These are phyloP conservation scores for Leersia perrieri DNA, from an alignment of 176 grass and related monocot genomes.

Conservation along the genomic window DNA sequence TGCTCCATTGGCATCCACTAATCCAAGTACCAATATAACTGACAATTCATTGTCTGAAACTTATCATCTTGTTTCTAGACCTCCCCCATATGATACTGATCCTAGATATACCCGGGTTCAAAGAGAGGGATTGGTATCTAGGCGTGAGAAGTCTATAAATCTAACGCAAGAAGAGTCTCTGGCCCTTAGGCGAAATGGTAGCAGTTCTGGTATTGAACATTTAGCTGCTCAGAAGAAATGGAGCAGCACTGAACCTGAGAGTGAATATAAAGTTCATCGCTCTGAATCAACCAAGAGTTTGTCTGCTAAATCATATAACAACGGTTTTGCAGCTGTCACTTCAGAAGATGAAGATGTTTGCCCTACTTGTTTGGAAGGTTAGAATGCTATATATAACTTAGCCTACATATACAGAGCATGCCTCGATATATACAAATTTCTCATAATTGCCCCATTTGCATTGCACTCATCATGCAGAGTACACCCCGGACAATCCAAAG, in stretches of 20 bases:
- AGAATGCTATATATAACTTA: background rate
- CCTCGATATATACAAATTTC: background rate
- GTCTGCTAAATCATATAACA: conserved; percentile 56
- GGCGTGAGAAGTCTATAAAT: conserved; percentile 80
- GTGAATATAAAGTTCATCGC: conserved; percentile 48
- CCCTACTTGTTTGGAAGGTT: conserved; percentile 94
- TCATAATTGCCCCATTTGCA: background rate
- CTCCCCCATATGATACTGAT: conserved; percentile 65
- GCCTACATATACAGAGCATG: background rate
- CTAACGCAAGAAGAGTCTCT: conserved; percentile 65
- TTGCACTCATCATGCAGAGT: conserved; percentile 51
- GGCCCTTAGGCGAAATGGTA: conserved; percentile 69
- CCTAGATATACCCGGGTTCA: conserved; percentile 64
- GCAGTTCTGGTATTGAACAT: conserved; percentile 65
- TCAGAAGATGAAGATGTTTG: conserved; percentile 92
- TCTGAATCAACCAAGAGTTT: conserved; percentile 76
- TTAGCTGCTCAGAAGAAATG: conserved; percentile 68
- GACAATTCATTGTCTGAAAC: conserved; percentile 58
- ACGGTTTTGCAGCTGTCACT: conserved; percentile 43
- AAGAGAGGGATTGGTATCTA: conserved; percentile 82
- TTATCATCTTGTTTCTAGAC: conserved; percentile 74
- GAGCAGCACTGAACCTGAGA: conserved; percentile 58
- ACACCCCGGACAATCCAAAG: conserved; percentile 80
- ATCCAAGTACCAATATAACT: conserved; percentile 32
- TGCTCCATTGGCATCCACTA: conserved; percentile 41